Evolutionary conservation across 2,329 filamentous ascomycete genomes (phyloP).

Genomic region (Botryosphaeria agaves): DNA sequence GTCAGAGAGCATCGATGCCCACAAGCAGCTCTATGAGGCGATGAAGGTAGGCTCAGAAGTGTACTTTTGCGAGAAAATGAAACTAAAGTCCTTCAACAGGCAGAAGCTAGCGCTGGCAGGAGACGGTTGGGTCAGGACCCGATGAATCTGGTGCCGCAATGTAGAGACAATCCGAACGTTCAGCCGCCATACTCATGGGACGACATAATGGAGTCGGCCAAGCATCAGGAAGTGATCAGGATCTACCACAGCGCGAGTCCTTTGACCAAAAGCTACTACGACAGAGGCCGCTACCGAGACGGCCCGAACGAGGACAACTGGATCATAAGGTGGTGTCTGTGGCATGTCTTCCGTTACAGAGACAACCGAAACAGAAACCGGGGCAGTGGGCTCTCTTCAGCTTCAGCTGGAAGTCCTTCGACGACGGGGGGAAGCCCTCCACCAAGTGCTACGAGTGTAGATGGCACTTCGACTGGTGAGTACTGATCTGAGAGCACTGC

Average conservation of each 20-base stretch:
- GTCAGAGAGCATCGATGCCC: conserved; percentile 16
- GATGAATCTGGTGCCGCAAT: conserved; percentile 20
- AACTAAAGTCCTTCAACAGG: no score
- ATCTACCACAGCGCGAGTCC: conserved; percentile 22
- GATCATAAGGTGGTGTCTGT: conserved; percentile 34
- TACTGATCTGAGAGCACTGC: no score
- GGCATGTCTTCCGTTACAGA: conserved; percentile 32
- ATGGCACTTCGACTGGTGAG: no score
- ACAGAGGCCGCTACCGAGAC: conserved; percentile 22
- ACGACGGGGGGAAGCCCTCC: no score
- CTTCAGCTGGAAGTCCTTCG: not conserved
- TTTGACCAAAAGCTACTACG: conserved; percentile 22
- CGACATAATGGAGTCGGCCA: conserved; percentile 30
- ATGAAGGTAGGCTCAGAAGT: conserved; percentile 21
- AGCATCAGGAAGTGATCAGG: conserved; percentile 24
- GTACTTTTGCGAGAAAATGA: no score
- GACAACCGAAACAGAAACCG: conserved; percentile 20
- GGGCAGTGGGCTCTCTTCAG: not conserved
- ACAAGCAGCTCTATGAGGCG: conserved; percentile 21
- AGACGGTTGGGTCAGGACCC: conserved; percentile 21
- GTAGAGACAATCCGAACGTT: conserved; percentile 14
- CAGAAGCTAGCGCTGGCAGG: conserved; percentile 24
- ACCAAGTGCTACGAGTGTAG: no score
- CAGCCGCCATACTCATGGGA: conserved; percentile 25
- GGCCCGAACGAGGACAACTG: conserved; percentile 28